Conservation (phyloP, 495 filamentous ascomycete genomes). For the Trichoderma orchidacearum region DNA sequence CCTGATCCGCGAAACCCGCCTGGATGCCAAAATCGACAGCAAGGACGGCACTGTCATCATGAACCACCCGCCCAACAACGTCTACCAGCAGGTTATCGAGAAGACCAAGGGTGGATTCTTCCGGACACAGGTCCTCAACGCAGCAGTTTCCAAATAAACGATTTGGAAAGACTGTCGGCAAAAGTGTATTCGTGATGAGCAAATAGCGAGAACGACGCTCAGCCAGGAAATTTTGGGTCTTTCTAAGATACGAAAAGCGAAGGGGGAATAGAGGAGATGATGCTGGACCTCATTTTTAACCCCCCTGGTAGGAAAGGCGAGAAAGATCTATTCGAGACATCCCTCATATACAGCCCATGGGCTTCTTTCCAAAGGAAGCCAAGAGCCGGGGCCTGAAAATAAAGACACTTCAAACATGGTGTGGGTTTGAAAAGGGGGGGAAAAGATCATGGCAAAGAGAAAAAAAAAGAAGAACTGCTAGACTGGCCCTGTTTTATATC, state of each 20-base stretch:
- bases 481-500: not conserved
- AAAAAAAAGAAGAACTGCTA: not conserved
- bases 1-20: conserved; percentile 89
- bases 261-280: not conserved
- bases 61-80: conserved; percentile 96
- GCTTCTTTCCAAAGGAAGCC: no score
- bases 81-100: conserved; percentile 98
- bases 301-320: not conserved
- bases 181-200: not conserved
- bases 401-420: not conserved
- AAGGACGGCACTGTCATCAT: conserved; percentile 97
- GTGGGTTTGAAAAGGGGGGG: not conserved
- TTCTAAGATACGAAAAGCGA: not conserved
- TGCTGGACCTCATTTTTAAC: not conserved
- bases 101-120: conserved; percentile 91
- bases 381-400: not conserved
- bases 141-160: conserved; percentile 32
- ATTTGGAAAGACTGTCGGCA: not conserved
- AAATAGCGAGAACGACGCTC: not conserved
- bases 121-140: conserved; percentile 62
- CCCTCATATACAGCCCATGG: no score
- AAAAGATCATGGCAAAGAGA: not conserved
- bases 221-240: not conserved
- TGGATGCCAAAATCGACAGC: conserved; percentile 98
- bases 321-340: no score